Evolutionary conservation across 805 yeast genomes (phyloP).

Genomic region (Candida xiaguanensis): DNA sequence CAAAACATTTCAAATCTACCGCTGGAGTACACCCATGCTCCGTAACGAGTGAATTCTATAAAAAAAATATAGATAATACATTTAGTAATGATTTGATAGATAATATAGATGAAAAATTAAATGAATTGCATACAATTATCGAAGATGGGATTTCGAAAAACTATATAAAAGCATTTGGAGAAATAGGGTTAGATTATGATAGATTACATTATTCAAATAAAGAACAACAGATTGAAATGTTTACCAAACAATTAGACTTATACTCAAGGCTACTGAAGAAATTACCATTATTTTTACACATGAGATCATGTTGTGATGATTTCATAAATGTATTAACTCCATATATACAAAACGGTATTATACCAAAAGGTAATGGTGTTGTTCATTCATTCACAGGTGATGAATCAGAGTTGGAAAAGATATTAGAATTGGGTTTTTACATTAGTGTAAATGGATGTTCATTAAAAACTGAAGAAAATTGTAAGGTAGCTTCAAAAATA

Average conservation of each 20-base stretch:
- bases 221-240: constrained; percentile 64
- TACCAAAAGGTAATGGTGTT: constrained; percentile 58
- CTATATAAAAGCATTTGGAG: constrained; percentile 82
- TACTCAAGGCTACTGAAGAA: constrained; percentile 42
- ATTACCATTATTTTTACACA: constrained; percentile 84
- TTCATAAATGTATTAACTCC: constrained; percentile 64
- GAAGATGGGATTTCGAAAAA: constrained; percentile 45
- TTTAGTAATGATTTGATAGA: constrained; percentile 33
- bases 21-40: constrained; percentile 96
- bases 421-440: constrained; percentile 58
- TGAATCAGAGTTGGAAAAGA: constrained; percentile 51
- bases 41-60: constrained; percentile 47
- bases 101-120: constrained; percentile 41
- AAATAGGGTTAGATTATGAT: constrained; percentile 93
- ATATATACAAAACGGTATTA: constrained; percentile 45
- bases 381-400: constrained; percentile 96
- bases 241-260: constrained; percentile 69
- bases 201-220: constrained; percentile 72
- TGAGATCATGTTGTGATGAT: constrained; percentile 82
- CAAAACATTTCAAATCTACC: constrained; percentile 50
- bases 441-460: constrained; percentile 95
- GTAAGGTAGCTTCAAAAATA: constrained; percentile 59
- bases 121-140: constrained; percentile 47
- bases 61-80: constrained; percentile 13
- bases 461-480: constrained; percentile 69